A percentile compares a stretch with the other conserved stretches of the same genome.
Conservation (phyloP, 2,329 filamentous ascomycete species). For the Pseudocercospora fuligena region DNA sequence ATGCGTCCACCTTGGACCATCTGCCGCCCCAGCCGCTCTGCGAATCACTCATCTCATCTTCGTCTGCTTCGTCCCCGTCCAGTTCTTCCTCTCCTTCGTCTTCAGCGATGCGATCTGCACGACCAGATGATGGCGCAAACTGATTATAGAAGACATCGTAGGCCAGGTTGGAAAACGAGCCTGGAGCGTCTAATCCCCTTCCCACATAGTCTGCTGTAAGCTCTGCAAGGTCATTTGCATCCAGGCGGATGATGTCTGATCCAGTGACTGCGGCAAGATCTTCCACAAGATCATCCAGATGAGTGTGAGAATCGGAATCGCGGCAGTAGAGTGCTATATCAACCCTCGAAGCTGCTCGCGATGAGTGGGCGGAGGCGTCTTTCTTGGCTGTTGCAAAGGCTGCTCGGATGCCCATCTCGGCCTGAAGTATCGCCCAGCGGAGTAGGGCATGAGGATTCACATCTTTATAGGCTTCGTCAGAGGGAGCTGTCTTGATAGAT, state of each 20-base stretch:
- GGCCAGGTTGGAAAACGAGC: slow-evolving; percentile 50
- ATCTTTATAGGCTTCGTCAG: slow-evolving; percentile 20
- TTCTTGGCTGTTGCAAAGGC: slow-evolving; percentile 27
- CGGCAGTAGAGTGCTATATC: slow-evolving; percentile 57
- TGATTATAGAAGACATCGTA: slow-evolving; percentile 59
- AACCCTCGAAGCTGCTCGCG: slow-evolving; percentile 35
- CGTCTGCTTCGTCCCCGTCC: slow-evolving; percentile 49
- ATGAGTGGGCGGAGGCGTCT: slow-evolving; percentile 23
- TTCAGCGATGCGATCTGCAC: slow-evolving; percentile 17
- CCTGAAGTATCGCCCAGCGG: slow-evolving; percentile 34
- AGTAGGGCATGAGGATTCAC: slow-evolving; percentile 27
- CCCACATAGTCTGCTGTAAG: slow-evolving; percentile 73
- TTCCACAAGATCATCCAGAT: slow-evolving; percentile 65
- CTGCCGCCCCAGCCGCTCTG: neutral
- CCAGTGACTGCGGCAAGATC: slow-evolving; percentile 64
- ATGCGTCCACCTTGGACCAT: slow-evolving; percentile 16
- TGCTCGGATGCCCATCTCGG: slow-evolving; percentile 34
- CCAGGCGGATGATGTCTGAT: slow-evolving; percentile 71
- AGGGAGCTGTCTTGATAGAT: slow-evolving; percentile 8
- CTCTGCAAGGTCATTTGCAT: slow-evolving; percentile 71
- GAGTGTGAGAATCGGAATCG: slow-evolving; percentile 55
- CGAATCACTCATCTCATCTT: slow-evolving; percentile 33
- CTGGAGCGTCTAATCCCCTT: slow-evolving; percentile 55
- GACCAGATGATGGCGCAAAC: slow-evolving; percentile 37
- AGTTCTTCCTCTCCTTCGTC: slow-evolving; percentile 50